Base-by-base conservation (phyloP, 352 stramenopile genomes). In the Phytophthora ohioensis region DNA sequence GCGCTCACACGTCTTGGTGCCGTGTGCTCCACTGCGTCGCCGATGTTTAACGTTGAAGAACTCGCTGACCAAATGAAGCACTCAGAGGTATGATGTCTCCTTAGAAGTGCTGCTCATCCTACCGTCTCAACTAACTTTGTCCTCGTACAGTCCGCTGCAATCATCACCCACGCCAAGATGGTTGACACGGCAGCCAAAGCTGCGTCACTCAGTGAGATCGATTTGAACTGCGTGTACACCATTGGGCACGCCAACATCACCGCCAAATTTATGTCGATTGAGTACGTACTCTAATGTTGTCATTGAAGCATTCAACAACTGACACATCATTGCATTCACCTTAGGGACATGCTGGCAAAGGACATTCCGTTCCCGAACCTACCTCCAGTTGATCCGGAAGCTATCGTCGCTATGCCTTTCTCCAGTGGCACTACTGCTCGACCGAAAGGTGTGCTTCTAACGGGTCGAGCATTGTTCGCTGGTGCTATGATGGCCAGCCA, bases 401-500 rank as follows among this genome's bases (percentile, higher is more conserved):
- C 51, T 5, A 61, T 78, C n/a, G 66, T 78, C 5, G 57, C 66
- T 11, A 61, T 99, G 30, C 95, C 95, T 0, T 98, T 98, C 71
- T 98, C 92, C 10, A 97, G 85, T 51, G 95, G 95, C 30, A 98
- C 94, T 3, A 98, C 95, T 4, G 93, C 93, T 45, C 64, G 84
- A 13, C 91, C 93, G 12, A 99, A 90, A 71, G 94, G 91, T 13
- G 93, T 98, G 6, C 91, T 98, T 73, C 66, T 98, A 38, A 92
- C 79, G 6, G 90, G 95, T 61, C 58, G 65, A 11, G 97, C 94
- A 46, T 69, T 98, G 13, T 82, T 91, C 31, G 71, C 75, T 3
- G 95, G 94, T 67, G 70, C 95, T 5, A 49, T 93, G 34, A 88
- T 97, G 47, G 55, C 62, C 3, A 59, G 55, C 7, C 36, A 58